Conservation (phyloP, 2,329 filamentous ascomycete genomes). For the Plectosphaerella plurivora region DNA sequence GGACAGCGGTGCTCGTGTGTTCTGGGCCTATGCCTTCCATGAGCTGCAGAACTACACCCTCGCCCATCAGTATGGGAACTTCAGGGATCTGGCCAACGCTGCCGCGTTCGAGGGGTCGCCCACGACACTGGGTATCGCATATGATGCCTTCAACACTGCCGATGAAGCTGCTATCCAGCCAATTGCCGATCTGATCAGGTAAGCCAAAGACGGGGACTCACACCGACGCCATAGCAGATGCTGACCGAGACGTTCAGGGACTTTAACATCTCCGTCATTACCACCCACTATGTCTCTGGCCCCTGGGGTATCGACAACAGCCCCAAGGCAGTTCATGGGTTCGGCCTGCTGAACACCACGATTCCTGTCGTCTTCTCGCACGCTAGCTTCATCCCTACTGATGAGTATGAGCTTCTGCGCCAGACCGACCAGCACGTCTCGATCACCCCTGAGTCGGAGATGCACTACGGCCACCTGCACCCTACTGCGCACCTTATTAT, state of each 20-base stretch:
- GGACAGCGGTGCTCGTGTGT: constrained; percentile 43
- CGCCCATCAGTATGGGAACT: constrained; percentile 30
- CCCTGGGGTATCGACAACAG: constrained; percentile 31
- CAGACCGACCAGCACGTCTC: constrained; percentile 47
- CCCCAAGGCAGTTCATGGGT: constrained; percentile 29
- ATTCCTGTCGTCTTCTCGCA: constrained; percentile 50
- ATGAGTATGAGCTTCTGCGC: constrained; percentile 36
- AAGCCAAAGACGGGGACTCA: not conserved
- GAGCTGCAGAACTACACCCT: constrained; percentile 26
- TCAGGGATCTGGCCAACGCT: constrained; percentile 27
- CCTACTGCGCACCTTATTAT: constrained; percentile 33
- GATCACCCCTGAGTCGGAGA: constrained; percentile 55
- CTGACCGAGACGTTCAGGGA: constrained; percentile 10
- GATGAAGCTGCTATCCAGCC: not conserved
- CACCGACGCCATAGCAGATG: constrained; percentile 14
- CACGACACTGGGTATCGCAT: constrained; percentile 34
- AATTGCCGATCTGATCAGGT: not conserved
- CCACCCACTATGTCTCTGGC: constrained; percentile 35
- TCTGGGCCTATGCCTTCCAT: constrained; percentile 39
- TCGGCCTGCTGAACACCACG: constrained; percentile 34
- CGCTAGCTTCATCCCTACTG: constrained; percentile 35
- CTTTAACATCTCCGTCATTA: constrained; percentile 38
- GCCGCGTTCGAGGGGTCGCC: constrained; percentile 19
- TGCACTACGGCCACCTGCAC: constrained; percentile 53
- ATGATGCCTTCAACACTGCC: constrained; percentile 25